These are phyloP conservation scores for Ceratobasidium sp. DNA, from an alignment of 1,284 basidiomycete genomes.

Conservation along the genomic window DNA sequence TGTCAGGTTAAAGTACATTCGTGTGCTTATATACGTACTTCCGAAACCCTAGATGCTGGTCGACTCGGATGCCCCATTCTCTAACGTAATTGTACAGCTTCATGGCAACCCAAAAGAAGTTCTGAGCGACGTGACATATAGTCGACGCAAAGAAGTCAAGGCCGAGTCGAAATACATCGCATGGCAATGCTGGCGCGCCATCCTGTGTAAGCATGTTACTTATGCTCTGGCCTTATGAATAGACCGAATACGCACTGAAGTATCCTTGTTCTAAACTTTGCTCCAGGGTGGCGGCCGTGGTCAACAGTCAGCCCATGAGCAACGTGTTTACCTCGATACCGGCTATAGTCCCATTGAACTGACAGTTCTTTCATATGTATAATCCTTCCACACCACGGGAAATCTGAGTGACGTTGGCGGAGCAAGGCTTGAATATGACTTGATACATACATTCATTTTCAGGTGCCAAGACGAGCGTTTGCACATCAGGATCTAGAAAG, in stretches of 20 bases:
- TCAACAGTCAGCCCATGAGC: slow-evolving; percentile 70
- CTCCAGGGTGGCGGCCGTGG: slow-evolving; percentile 63
- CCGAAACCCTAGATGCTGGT: slow-evolving; percentile 60
- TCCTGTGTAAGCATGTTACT: slow-evolving; percentile 52
- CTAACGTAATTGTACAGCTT: slow-evolving; percentile 87
- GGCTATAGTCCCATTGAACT: slow-evolving; percentile 74
- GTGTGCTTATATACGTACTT: slow-evolving; percentile 54
- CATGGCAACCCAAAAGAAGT: slow-evolving; percentile 84
- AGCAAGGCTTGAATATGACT: neutral
- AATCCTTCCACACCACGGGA: slow-evolving; percentile 89
- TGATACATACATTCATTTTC: slow-evolving; percentile 9
- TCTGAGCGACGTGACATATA: slow-evolving; percentile 84
- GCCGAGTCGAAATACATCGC: slow-evolving; percentile 77
- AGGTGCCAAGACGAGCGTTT: slow-evolving; percentile 43
- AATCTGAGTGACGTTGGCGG: slow-evolving; percentile 59
- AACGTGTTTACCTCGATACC: slow-evolving; percentile 64
- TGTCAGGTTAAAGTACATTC: neutral
- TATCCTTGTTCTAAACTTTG: slow-evolving; percentile 70
- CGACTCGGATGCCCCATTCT: slow-evolving; percentile 60
- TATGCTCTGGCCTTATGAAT: neutral
- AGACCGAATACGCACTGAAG: slow-evolving; percentile 58
- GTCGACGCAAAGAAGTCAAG: slow-evolving; percentile 69
- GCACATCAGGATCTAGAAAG: slow-evolving; percentile 66
- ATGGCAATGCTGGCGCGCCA: slow-evolving; percentile 72
- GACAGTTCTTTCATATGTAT: slow-evolving; percentile 80